Evolutionary conservation across 192 early-diverging fungal species (phyloP).

Genomic region (Borealophlyctis nickersoniae): DNA sequence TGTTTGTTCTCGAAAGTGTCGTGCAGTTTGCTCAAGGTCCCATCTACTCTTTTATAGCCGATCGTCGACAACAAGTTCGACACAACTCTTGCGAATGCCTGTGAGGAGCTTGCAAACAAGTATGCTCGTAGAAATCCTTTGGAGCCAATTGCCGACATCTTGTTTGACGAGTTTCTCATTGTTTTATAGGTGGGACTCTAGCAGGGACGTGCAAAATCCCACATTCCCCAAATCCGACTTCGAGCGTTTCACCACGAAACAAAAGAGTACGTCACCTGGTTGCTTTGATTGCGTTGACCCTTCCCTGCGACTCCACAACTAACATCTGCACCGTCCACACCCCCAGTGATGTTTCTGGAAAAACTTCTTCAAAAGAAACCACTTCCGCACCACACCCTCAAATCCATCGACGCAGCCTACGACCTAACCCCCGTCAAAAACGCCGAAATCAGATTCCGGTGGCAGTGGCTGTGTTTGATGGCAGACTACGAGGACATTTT

Average conservation of each 20-base stretch:
- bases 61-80: constrained; percentile 83
- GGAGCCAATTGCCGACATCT: neutral
- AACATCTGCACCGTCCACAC: neutral
- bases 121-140: constrained; percentile 11
- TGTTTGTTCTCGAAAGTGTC: constrained; percentile 18
- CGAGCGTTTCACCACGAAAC: constrained; percentile 67
- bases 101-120: constrained; percentile 70
- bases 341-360: constrained; percentile 77
- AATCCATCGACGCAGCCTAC: constrained; percentile 71
- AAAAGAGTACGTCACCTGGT: constrained; percentile 52
- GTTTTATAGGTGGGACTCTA: constrained; percentile 38
- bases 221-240: constrained; percentile 65
- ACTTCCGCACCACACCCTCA: constrained; percentile 59
- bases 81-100: constrained; percentile 74
- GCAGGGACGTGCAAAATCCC: constrained; percentile 45
- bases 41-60: constrained; percentile 44
- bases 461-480: constrained; percentile 78
- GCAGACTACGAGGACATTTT: constrained; percentile 74
- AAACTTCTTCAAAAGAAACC: constrained; percentile 62
- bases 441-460: constrained; percentile 82
- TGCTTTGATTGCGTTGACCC: neutral
- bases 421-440: constrained; percentile 68
- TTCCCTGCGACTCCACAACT: neutral
- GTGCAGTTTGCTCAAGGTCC: constrained; percentile 5
- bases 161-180: too few species aligned